These are phyloP conservation scores for Stevia rebaudiana DNA, from an alignment of 140 eudicot genomes.

Conservation along the genomic window DNA sequence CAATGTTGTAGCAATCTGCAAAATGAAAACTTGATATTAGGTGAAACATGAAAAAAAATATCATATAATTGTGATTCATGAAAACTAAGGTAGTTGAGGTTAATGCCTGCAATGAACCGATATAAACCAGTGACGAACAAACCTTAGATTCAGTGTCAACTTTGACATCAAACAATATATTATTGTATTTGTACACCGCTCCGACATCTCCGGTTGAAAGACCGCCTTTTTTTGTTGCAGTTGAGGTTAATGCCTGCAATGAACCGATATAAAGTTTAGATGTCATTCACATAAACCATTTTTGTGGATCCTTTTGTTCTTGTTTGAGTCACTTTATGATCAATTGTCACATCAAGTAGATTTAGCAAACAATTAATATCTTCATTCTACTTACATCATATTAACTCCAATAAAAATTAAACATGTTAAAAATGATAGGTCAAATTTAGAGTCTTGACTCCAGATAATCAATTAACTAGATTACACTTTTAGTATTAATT, in stretches of 20 bases:
- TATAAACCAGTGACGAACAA: slow-evolving; percentile 17
- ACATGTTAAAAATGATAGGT: not conserved
- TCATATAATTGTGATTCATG: not conserved
- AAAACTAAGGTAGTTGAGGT: slow-evolving; percentile 9
- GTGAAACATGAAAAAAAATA: not conserved
- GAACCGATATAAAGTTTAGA: slow-evolving; percentile 1
- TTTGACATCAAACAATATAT: slow-evolving; percentile 64
- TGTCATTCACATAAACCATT: not conserved
- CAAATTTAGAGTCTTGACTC: not conserved
- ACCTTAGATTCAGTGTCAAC: slow-evolving; percentile 90
- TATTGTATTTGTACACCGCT: slow-evolving; percentile 71
- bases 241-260: slow-evolving; percentile 69
- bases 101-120: no score
- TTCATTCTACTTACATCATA: no score
- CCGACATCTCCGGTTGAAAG: slow-evolving; percentile 79
- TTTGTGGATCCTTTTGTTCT: not conserved
- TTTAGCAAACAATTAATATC: no score
- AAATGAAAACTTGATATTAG: slow-evolving; percentile 18
- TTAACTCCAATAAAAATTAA: no score
- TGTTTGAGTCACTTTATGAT: not conserved
- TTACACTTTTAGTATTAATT: not conserved
- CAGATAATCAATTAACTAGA: not conserved
- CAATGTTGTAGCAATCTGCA: slow-evolving; percentile 68
- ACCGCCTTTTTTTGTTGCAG: slow-evolving; percentile 83
- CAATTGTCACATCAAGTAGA: not conserved